phyloP scores from a whole-genome alignment of 441 rosid genomes.

The Croton setiger region DNA sequence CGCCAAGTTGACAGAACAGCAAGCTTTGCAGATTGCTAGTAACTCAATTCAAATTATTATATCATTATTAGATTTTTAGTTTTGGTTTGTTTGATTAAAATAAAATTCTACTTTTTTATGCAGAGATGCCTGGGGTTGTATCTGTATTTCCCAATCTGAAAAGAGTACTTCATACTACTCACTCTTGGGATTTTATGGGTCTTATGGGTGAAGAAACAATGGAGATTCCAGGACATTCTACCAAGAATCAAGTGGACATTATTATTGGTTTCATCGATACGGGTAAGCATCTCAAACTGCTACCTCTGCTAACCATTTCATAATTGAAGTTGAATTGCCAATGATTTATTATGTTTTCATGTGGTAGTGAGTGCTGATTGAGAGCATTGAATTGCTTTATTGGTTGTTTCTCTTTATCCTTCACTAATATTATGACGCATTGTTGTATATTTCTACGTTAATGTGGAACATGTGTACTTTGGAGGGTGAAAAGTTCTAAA shows the following conservation, averaged over 20 bases:
- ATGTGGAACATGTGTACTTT: constrained; percentile 1
- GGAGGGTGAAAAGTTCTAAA: not conserved
- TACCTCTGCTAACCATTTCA: not conserved
- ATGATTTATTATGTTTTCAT: not conserved
- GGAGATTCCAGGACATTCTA: constrained; percentile 52
- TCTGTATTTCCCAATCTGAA: constrained; percentile 51
- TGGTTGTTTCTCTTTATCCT: not conserved
- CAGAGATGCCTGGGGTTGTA: constrained; percentile 56
- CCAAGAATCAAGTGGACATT: constrained; percentile 49
- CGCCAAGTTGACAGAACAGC: constrained; percentile 43
- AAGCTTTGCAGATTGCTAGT: constrained; percentile 51
- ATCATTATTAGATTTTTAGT: not conserved
- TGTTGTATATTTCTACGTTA: no score
- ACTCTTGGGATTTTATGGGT: constrained; percentile 66
- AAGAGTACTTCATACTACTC: constrained; percentile 53
- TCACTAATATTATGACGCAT: no score
- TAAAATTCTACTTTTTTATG: not conserved
- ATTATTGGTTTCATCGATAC: constrained; percentile 54
- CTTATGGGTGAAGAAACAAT: constrained; percentile 42
- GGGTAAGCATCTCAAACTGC: constrained; percentile 26
- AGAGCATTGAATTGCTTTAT: not conserved
- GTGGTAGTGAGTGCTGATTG: no score
- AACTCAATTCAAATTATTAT: not conserved
- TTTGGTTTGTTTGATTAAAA: not conserved
- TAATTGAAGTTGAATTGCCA: not conserved